Evolutionary conservation across 164 flowering plant genomes (phyloP), one percentile per base, ranked within the genome.

Genomic region (Aristolochia fimbriata): DNA sequence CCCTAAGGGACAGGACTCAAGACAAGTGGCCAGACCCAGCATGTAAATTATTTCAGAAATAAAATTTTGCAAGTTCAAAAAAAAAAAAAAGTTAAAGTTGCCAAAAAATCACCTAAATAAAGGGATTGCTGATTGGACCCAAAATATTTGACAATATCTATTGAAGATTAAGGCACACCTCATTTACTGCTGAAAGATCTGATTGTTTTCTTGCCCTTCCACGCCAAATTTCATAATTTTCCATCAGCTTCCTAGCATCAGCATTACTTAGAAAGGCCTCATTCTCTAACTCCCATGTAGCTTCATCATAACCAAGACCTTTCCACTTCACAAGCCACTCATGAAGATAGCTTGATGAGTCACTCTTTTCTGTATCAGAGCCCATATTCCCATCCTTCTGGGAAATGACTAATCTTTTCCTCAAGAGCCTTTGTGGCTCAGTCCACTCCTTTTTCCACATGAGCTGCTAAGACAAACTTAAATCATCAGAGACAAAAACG

Each of bases 271-370:
- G 60, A 64, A 78, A 76, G 19, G 79, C 5, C 60, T 82, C 64
- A 77, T 68, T 78, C 60, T 78, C 91, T 25, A 81, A 69, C 72
- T 89, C 96, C 96, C 96, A 89, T 20, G 91, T 74, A 41, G 77
- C 78, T 64, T 80, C 76, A 63, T 81, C 82, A 73, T 86, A 86
- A 63, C 63, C 82, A 74, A 89, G 89, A 62, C 89, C 83, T 64
- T 63, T 54, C 96, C 96, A 89, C 72, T 89, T 86, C 68, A 89
- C 93, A 70, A 89, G 81, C 96, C 96, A 89, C 64, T 86, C 93
- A 25, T 30, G 47, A 27, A 27, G 52, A 24, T 37, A 46, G 30
- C 24, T 19, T 55, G 59, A 10, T 25, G 17, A 17, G 11, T 45
- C 52, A 24, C 24, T 13, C 16, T 24, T n/a, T 19, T 46, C n/a